Conservation (phyloP, 176 grass and related monocot genomes). For the Poa annua region DNA sequence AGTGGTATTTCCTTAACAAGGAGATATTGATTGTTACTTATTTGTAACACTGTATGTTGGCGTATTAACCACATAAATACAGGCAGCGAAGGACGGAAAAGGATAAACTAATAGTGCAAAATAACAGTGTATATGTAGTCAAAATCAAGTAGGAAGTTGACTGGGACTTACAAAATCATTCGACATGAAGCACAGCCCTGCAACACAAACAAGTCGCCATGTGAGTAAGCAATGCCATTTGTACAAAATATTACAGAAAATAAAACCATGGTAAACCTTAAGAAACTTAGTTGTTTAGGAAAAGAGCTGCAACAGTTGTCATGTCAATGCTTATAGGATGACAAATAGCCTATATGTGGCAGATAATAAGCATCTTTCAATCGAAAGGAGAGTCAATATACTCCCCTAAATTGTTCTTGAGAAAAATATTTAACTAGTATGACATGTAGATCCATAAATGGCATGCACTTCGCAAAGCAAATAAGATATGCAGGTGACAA, state of each 20-base stretch:
- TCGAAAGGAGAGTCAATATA: background rate
- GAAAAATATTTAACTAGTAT: background rate
- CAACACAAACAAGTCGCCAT: conserved; percentile 29
- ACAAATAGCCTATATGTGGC: background rate
- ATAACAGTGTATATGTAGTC: background rate
- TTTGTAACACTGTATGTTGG: background rate
- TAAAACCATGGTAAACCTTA: conserved; percentile 18
- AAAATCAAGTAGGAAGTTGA: conserved; percentile 31
- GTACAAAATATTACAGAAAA: background rate
- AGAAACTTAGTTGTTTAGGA: background rate
- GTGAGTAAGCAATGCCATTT: conserved; percentile 40
- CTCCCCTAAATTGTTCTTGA: background rate
- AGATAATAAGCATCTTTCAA: conserved; percentile 22
- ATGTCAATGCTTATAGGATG: background rate
- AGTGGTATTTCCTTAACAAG: background rate
- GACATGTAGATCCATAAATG: background rate
- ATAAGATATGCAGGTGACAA: conserved; percentile 6
- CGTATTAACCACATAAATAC: background rate
- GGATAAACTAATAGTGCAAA: background rate
- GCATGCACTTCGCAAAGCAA: conserved; percentile 12
- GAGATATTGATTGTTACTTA: background rate
- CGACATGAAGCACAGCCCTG: conserved; percentile 99
- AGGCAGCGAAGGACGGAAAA: background rate
- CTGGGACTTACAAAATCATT: conserved; percentile 85
- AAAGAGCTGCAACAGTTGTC: background rate